Base-by-base conservation (phyloP, 2,329 filamentous ascomycete species). In the Myotisia sp. region DNA sequence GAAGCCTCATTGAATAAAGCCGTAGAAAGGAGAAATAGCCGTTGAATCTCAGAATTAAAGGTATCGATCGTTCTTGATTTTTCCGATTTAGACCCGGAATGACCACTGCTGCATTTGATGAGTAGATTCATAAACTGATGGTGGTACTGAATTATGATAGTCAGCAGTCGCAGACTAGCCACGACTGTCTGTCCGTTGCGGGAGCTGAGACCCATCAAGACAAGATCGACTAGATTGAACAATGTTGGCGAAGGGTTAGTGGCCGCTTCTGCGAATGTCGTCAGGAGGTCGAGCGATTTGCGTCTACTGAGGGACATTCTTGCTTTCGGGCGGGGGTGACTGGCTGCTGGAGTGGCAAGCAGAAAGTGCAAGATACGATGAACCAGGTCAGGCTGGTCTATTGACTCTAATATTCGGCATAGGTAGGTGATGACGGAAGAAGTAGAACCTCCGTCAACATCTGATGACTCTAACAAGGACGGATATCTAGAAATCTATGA, bases 351-450 rank as follows among this genome's bases (percentile, higher is more conserved):
- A 6, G 93, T 70, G 10, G 83, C 87, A 19, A 98, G 67, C 1
- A 98, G 70, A 53, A 95, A 98, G 44, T 86, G 81, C 4, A 98
- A 70, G 34, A 95, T 90, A 40, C 93, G 78, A 45, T 93, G 82
- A 39, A 94, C 83, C 63, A 98, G 79, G 49, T 95, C 86, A 5
- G 84, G 82, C 52, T 95, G 85, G 42, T 94, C 84, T 9, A 98
- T 67, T 1, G 83, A 80, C 53, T 94, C 86, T 4, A 98, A 68
- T 36, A 95, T 92, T 26, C 82, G 79, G 38, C 81, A 79, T 22
- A 98, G 67, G 54, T 98, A 95, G 2, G 86, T 94, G 42, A 95
- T 67, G 8, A 98, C 90, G 3, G 90, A 90, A 14, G 95, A 85
- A 1, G 90, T 93, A 5, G 90, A 98, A 35, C 90, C 90, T 44